Evolutionary conservation across 768 basidiomycete species (phyloP).

Genomic region (Boletus rex-veris): DNA sequence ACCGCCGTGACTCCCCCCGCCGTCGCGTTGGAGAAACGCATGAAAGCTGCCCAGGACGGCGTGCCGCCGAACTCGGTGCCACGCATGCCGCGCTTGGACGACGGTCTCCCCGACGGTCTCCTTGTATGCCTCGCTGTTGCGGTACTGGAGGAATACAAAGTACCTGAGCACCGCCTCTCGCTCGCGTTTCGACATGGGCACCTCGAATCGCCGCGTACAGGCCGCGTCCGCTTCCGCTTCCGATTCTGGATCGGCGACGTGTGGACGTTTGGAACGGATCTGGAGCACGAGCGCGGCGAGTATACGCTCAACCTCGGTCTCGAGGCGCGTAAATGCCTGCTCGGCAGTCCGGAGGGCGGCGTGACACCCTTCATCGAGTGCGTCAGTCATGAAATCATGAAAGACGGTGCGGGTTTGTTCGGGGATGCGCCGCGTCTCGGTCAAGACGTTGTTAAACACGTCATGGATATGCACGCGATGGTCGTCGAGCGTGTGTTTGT

Average conservation of each 20-base stretch:
- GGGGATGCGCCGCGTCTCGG: constrained; percentile 41
- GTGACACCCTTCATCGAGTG: constrained; percentile 35
- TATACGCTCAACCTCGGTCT: constrained; percentile 39
- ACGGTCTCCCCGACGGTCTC: constrained; percentile 33
- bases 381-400: constrained; percentile 36
- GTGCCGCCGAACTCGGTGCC: constrained; percentile 29
- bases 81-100: constrained; percentile 18
- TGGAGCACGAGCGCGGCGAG: constrained; percentile 35
- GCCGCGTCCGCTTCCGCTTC: neutral
- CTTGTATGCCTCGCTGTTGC: constrained; percentile 49
- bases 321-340: constrained; percentile 40
- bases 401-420: constrained; percentile 39
- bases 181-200: constrained; percentile 20
- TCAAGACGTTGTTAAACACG: constrained; percentile 48
- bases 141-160: constrained; percentile 54
- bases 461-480: constrained; percentile 51
- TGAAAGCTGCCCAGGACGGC: constrained; percentile 27
- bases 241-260: neutral
- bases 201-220: constrained; percentile 14
- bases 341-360: constrained; percentile 41
- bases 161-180: constrained; percentile 46
- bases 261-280: constrained; percentile 21
- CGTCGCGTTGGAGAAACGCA: constrained; percentile 25
- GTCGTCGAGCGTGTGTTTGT: constrained; percentile 30
- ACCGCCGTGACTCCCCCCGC: neutral